phyloP scores from a whole-genome alignment of 495 filamentous ascomycete genomes.

The Neurospora sp. region DNA sequence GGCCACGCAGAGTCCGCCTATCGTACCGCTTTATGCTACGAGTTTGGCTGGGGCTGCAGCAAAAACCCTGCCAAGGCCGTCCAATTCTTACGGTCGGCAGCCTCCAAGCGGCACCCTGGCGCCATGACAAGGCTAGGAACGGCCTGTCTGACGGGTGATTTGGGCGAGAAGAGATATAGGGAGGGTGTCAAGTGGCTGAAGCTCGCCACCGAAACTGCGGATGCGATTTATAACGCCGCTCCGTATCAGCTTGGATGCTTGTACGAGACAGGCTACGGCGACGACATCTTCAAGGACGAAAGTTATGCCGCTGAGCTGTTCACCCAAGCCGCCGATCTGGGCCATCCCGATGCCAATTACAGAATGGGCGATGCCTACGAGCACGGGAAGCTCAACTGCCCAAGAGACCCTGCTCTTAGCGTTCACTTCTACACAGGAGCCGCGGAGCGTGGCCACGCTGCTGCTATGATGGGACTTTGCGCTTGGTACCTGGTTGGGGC shows the following conservation, averaged over 20 bases:
- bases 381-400: conserved; percentile 78
- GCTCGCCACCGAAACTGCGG: conserved; percentile 77
- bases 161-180: conserved; percentile 77
- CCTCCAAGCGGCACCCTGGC: conserved; percentile 88
- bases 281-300: conserved; percentile 84
- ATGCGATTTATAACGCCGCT: conserved; percentile 82
- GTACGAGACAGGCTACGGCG: conserved; percentile 82
- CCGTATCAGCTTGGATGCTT: conserved; percentile 84
- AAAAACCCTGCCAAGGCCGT: conserved; percentile 84
- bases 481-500: conserved; percentile 98
- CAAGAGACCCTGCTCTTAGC: conserved; percentile 81
- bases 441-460: conserved; percentile 69
- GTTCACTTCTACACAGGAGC: conserved; percentile 96
- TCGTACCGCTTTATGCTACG: conserved; percentile 87
- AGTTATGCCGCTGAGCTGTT: conserved; percentile 89
- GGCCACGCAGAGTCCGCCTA: conserved; percentile 95
- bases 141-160: conserved; percentile 78
- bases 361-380: conserved; percentile 95
- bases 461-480: conserved; percentile 98
- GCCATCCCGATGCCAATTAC: conserved; percentile 74
- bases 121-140: conserved; percentile 87
- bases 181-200: conserved; percentile 98
- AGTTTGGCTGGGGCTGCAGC: conserved; percentile 93
- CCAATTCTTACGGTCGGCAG: conserved; percentile 82
- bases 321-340: conserved; percentile 87